Base-by-base conservation (phyloP, 768 basidiomycete species). In the Russula lepida region DNA sequence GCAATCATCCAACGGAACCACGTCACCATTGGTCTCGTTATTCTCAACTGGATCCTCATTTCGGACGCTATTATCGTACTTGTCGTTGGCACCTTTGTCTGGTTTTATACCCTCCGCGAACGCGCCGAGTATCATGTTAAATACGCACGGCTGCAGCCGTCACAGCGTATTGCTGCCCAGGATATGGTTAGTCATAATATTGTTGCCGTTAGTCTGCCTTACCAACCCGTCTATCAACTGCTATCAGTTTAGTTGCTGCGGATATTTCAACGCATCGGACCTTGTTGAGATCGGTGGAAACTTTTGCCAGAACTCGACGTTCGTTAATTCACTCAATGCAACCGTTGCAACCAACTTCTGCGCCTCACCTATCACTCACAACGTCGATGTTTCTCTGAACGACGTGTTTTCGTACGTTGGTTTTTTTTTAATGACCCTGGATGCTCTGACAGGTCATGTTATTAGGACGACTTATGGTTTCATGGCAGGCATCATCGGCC, bases 71-170 rank as follows among this genome's bases (percentile, higher is more conserved):
- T 88, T 47, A 77, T 78, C 27, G 79, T 87, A 44, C 72, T 86
- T 52, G 68, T 84, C 55, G 73, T 90, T 28, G 92, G 89, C 62
- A 81, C 85, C 23, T 79, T 82, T 65, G 75, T 95, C 54, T 95
- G 93, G 93, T 83, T 88, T 73, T 89, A 75, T 69, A 91, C 92
- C 6, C 77, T 95, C 19, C 73, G 79, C 58, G 86, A 92, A 70
- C 82, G 86, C 28, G 73, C 74, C 47, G 83, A 89, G 67, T 95
- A 85, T 73, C 80, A 83, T 63, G 62, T 62, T 0, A 72, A 82
- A 27, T 95, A 85, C 79, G 62, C 75, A 13, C 71, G 71, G 53
- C 77, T 79, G 60, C 73, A 78, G 32, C 62, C 74, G 28, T 75
- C 73, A 1, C 78, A 75, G 23, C 79, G 83, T 63, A 76, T 84